Conservation (phyloP, 1,284 basidiomycete species). For the Tilletia horrida region DNA sequence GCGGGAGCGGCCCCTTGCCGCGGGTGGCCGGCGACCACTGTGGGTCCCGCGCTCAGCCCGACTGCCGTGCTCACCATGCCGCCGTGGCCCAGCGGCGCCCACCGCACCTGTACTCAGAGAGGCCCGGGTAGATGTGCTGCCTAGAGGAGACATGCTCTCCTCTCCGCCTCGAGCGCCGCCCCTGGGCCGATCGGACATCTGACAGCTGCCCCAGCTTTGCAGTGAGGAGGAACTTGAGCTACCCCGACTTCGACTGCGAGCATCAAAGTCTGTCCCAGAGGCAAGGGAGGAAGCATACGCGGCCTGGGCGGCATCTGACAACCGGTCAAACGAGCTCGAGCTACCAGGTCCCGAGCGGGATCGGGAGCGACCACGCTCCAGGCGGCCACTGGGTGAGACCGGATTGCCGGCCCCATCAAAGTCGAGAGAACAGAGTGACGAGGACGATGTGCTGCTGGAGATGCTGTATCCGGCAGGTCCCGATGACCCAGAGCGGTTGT, state of each 20-base stretch:
- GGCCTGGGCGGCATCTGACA: slow-evolving; percentile 12
- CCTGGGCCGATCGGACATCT: neutral
- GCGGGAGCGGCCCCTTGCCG: neutral
- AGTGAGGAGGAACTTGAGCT: slow-evolving; percentile 2
- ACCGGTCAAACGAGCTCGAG: slow-evolving; percentile 14
- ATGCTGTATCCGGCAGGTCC: neutral
- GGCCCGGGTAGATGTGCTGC: too few species aligned
- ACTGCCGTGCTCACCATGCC: neutral
- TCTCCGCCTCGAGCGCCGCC: neutral
- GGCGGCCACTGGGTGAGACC: neutral
- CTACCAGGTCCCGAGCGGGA: neutral
- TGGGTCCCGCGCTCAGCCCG: too few species aligned
- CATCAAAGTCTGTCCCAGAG: neutral
- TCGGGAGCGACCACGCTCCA: neutral
- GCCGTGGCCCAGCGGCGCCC: neutral
- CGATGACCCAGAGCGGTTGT: neutral
- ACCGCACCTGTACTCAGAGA: neutral
- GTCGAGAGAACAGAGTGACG: slow-evolving; percentile 16
- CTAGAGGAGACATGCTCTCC: neutral
- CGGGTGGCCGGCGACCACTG: neutral
- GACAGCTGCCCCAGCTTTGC: neutral
- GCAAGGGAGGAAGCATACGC: neutral
- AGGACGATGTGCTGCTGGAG: slow-evolving; percentile 12
- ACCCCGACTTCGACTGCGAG: slow-evolving; percentile 6
- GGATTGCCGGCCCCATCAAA: slow-evolving; percentile 6